Evolutionary conservation across 768 basidiomycete genomes (phyloP).

Genomic region (Pleurotus eryngii): DNA sequence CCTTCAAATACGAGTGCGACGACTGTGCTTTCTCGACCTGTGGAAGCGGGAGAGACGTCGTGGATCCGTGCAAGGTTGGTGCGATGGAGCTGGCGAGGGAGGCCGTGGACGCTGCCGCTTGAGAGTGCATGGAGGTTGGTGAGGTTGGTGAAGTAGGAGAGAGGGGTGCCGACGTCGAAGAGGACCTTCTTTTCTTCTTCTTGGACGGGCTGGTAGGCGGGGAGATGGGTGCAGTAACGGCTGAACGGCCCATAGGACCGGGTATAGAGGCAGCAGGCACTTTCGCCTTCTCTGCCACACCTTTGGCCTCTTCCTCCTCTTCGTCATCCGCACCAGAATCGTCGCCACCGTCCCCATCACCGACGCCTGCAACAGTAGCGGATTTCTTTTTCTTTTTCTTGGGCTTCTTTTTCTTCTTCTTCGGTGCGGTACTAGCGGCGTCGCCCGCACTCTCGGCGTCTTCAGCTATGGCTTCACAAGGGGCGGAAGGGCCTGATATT

Average conservation of each 20-base stretch:
- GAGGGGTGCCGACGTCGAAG: slow-evolving; percentile 19
- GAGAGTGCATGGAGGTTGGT: slow-evolving; percentile 6
- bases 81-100: slow-evolving; percentile 20
- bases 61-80: slow-evolving; percentile 23
- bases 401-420: slow-evolving; percentile 73
- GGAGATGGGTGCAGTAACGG: slow-evolving; percentile 11
- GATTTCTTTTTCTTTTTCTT: slow-evolving; percentile 65
- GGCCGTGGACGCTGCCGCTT: slow-evolving; percentile 23
- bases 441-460: slow-evolving; percentile 74
- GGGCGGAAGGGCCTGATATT: slow-evolving; percentile 8
- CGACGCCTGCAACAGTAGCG: slow-evolving; percentile 17
- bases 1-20: slow-evolving; percentile 63
- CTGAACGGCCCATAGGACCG: slow-evolving; percentile 5
- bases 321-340: slow-evolving; percentile 15
- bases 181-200: neutral
- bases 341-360: slow-evolving; percentile 7
- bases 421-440: slow-evolving; percentile 23
- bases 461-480: slow-evolving; percentile 55
- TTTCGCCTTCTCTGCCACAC: slow-evolving; percentile 11
- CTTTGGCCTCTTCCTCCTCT: slow-evolving; percentile 7
- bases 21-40: slow-evolving; percentile 62
- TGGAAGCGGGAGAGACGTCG: slow-evolving; percentile 35
- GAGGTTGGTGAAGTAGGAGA: slow-evolving; percentile 21
- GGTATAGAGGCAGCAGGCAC: slow-evolving; percentile 11
- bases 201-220: slow-evolving; percentile 16